Evolutionary conservation across 805 yeast species (phyloP), one percentile per base, ranked within the genome.

Genomic region (Teunomyces barrocoloradensis): DNA sequence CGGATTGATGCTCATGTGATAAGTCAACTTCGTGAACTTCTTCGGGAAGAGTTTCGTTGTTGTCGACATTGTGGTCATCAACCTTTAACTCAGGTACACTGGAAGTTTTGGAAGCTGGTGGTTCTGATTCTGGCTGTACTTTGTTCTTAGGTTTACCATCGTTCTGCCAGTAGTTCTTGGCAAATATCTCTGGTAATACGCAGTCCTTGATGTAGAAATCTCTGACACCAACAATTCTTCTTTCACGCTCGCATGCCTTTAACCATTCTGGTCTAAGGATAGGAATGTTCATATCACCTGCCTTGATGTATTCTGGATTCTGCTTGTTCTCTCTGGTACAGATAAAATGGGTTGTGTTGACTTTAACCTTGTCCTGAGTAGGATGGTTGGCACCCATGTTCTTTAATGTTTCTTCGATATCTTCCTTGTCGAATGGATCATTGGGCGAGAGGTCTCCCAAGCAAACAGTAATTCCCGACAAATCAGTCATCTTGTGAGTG

Each of bases 231-330:
- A 91, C 96, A 47, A 94, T 84, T 59, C 96, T 73, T 56, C 94
- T 81, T 60, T 91, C 97, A 37, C 77, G 65, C 57, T 88, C 96
- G 71, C 98, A 94, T 0, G 97, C 97, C 65, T 87, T 85, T 48
- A 94, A 73, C 98, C 98, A 94, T 64, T 94, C 97, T 0, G 99
- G 98, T 64, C 96, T 80, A 23, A 94, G 91, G 34, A 94, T 80
- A 2, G 99, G 99, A 47, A 94, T 89, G 61, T 90, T 94, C 71
- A 82, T 80, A 45, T 85, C 90, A 51, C 78, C 76, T 1, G 98
- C 99, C 61, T 82, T 85, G 52, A 82, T 75, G 70, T 80, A 87
- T 65, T 88, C 91, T 13, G 84, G 76, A 44, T 73, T 67, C n/a
- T 89, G 89, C 36, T 72, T 71, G 42, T 83, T 82, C 50, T 72